A percentile compares a stretch with the other conserved stretches of the same genome.
Evolutionary conservation across 495 filamentous ascomycete genomes (phyloP).

Genomic region (Aspergillus diversus): DNA sequence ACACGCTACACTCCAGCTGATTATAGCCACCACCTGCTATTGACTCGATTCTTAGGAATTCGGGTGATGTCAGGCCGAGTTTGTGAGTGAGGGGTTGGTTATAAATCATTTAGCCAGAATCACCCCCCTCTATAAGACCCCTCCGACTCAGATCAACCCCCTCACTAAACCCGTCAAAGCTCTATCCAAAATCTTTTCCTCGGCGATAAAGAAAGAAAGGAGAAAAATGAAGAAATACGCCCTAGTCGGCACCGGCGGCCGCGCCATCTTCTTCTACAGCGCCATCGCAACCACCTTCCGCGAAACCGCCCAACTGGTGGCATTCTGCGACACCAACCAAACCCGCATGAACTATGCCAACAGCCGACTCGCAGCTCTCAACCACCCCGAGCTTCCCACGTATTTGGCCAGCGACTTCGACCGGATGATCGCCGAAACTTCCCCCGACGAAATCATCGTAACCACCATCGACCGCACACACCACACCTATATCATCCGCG

Average conservation of each 20-base stretch:
- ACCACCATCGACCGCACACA: slow-evolving; percentile 64
- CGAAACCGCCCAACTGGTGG: slow-evolving; percentile 51
- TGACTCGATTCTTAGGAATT: too few species aligned
- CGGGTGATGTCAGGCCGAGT: too few species aligned
- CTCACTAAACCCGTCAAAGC: too few species aligned
- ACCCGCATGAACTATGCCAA: slow-evolving; percentile 38
- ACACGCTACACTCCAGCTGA: too few species aligned
- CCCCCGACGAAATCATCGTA: slow-evolving; percentile 59
- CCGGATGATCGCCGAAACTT: slow-evolving; percentile 53
- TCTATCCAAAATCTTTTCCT: too few species aligned
- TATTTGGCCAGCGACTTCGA: slow-evolving; percentile 57
- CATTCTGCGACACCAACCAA: slow-evolving; percentile 42
- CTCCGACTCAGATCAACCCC: too few species aligned
- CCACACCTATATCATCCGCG: slow-evolving; percentile 56
- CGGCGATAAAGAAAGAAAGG: too few species aligned
- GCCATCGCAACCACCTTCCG: slow-evolving; percentile 54
- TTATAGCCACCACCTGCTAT: too few species aligned
- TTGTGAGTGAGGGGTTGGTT: too few species aligned
- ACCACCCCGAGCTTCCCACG: slow-evolving; percentile 41
- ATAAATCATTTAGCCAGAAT: too few species aligned
- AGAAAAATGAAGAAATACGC: slow-evolving; percentile 33
- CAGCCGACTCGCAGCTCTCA: slow-evolving; percentile 27
- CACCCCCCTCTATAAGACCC: too few species aligned
- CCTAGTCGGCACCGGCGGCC: slow-evolving; percentile 38
- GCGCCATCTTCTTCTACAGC: slow-evolving; percentile 56